Base-by-base conservation (phyloP, 2,329 filamentous ascomycete species). In the Pseudogymnoascus sp. region DNA sequence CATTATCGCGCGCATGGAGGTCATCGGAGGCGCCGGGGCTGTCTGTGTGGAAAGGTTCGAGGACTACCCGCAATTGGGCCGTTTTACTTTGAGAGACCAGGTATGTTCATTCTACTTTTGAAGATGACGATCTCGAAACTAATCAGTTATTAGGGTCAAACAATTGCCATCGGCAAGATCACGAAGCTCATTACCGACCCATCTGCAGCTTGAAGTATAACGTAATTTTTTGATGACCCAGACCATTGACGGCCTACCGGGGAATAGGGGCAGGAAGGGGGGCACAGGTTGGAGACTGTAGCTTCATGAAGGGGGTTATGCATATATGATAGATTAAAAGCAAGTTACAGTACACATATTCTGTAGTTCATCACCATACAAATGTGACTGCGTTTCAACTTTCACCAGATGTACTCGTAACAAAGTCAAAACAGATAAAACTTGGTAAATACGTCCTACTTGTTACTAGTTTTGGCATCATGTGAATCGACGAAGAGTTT, bases 141-240 rank as follows among this genome's bases (percentile, higher is more conserved):
- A 53, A 64, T 70, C 59, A 37, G 43, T 65, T 59, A 72, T 60
- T 71, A 97, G 87, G 94, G 94, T 70, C 93, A 97, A 89, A 99
- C 94, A 0, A 97, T 99, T 78, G 94, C 94, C 61, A 99, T 99
- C 78, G 94, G 94, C 71, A 99, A 99, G 84, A 95, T 99, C 74
- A 97, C 91, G 63, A 97, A 92, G 82, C 83, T 99, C 64, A 84
- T 89, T 68, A 78, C 75, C 12, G 68, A 67, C 9, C 28, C 6
- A 14, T 18, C 28, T 8, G 4, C 28, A 33, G 47, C 47, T 35
- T 53, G 15, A 53, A 53, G 28, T 53, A 35, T 53, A 53, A 35
- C 47, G 47, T 53, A 53, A 53, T 53, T 53, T 53, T 53, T 35
- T 53, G 28, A 53, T 6, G 28, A 33, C 47, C 28, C 11, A 53